Conservation (phyloP, 208 protist genomes). For the Trypanosoma conorhini region DNA sequence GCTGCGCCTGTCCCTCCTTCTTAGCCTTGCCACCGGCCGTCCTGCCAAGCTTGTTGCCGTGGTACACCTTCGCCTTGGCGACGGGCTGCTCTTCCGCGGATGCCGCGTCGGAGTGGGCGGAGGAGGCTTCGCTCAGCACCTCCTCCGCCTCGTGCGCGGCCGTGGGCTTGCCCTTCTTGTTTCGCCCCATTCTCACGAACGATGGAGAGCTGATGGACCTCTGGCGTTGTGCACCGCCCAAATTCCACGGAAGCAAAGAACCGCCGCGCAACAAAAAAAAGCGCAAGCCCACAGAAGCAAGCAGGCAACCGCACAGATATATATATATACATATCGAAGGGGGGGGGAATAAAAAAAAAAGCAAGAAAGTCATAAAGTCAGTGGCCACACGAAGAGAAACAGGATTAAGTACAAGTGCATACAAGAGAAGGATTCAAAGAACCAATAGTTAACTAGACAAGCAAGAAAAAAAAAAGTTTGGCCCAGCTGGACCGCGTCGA, state of each 20-base stretch:
- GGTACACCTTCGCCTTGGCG: constrained; percentile 71
- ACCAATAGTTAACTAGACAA: neutral
- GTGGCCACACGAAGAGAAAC: neutral
- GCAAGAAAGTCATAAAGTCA: neutral
- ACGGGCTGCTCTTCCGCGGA: constrained; percentile 11
- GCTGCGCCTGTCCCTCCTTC: constrained; percentile 26
- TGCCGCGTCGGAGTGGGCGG: constrained; percentile 2
- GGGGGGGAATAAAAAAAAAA: constrained; percentile 13
- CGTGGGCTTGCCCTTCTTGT: constrained; percentile 48
- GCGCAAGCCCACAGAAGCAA: neutral
- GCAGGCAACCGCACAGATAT: neutral
- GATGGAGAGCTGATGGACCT: neutral
- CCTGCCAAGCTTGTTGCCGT: constrained; percentile 43
- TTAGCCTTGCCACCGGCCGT: constrained; percentile 32
- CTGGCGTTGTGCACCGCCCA: neutral
- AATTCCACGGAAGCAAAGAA: neutral
- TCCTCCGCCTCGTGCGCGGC: neutral
- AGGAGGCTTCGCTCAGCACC: neutral
- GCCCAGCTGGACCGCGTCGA: neutral
- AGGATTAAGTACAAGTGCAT: no score
- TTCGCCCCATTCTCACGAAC: constrained; percentile 43
- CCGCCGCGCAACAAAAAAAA: neutral
- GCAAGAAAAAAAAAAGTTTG: neutral
- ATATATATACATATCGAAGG: neutral
- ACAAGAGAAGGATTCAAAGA: no score